Evolutionary conservation across 169 alveolate species (phyloP), one percentile per base, ranked within the genome.

Genomic region (Amoebophrya sp.): DNA sequence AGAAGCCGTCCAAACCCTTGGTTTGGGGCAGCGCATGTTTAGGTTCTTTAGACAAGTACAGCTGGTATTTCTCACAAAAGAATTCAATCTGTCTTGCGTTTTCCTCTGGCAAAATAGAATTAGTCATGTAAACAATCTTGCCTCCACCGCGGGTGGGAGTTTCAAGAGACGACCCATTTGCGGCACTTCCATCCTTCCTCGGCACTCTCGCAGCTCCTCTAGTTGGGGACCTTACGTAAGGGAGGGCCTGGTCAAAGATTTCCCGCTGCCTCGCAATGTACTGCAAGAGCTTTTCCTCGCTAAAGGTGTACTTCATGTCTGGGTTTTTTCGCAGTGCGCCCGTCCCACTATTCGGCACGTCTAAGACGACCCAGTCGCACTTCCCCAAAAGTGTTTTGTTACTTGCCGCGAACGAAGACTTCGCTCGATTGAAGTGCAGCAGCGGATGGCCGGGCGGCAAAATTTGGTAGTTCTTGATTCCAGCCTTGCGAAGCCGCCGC

Each of bases 241-340:
- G 94, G 89, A 96, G 91, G 12, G 97, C 96, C 40, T 93, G 90
- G 89, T 94, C 95, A 77, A 96, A 95, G 77, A 96, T 96, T 18
- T 95, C 92, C 40, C 98, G 91, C 90, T 96, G 98, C 32, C 89
- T 77, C 47, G 93, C 94, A 14, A 95, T 92, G 89, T 90, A 92
- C 14, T 89, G 91, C 33, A 77, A 77, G 38, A 92, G 94, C 93
- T 94, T 95, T 0, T 94, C 95, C 77, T 93, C 95, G n/a, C 94
- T 66, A 89, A 93, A 96, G n/a, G 93, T 95, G 96, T 97, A 96
- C 94, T 97, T 98, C 92, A 97, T 90, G 93, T 97, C 99, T 38
- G 99, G 99, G 91, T 96, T 97, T 93, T 98, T 96, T 92, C 99
- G 96, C 90, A 96, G 95, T 0, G 98, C 97, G 77, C 99, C 99